phyloP scores from a whole-genome alignment of 805 yeast species.

The Saccharomyces eubayanus region DNA sequence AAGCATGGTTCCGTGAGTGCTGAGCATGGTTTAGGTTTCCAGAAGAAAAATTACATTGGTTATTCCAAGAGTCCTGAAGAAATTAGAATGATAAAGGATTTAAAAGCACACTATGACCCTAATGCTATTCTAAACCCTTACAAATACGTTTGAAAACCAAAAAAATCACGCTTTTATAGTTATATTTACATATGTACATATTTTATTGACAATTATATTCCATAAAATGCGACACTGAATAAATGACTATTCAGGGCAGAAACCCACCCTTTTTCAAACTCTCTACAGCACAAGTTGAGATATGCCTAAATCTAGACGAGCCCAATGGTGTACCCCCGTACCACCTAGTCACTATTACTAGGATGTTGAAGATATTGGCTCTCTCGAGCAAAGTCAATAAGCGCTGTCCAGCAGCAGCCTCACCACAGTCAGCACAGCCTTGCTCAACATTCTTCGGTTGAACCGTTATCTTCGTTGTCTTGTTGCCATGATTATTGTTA shows the following conservation, averaged over 20 bases:
- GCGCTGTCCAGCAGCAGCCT: slow-evolving; percentile 62
- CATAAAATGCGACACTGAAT: background rate
- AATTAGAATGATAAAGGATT: slow-evolving; percentile 62
- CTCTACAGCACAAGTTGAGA: slow-evolving; percentile 47
- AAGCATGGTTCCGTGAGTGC: slow-evolving; percentile 87
- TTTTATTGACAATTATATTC: background rate
- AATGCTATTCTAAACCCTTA: slow-evolving; percentile 90
- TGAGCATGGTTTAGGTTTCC: slow-evolving; percentile 96
- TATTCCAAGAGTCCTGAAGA: slow-evolving; percentile 73
- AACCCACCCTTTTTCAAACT: slow-evolving; percentile 38
- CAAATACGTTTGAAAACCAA: slow-evolving; percentile 63
- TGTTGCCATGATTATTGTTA: background rate
- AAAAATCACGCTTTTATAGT: slow-evolving; percentile 14
- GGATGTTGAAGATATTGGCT: slow-evolving; percentile 41
- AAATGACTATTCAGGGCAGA: slow-evolving; percentile 3
- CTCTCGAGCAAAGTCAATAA: slow-evolving; percentile 47
- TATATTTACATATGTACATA: slow-evolving; percentile 1
- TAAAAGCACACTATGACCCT: slow-evolving; percentile 83
- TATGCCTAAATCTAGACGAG: slow-evolving; percentile 59
- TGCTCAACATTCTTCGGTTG: slow-evolving; percentile 33
- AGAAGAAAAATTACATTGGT: slow-evolving; percentile 81
- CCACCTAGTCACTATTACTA: slow-evolving; percentile 73
- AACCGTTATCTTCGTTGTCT: too few species aligned
- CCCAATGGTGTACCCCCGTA: slow-evolving; percentile 75
- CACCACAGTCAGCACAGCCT: slow-evolving; percentile 65